Evolutionary conservation across 2,329 filamentous ascomycete genomes (phyloP).

Genomic region (Diaporthe sp.): DNA sequence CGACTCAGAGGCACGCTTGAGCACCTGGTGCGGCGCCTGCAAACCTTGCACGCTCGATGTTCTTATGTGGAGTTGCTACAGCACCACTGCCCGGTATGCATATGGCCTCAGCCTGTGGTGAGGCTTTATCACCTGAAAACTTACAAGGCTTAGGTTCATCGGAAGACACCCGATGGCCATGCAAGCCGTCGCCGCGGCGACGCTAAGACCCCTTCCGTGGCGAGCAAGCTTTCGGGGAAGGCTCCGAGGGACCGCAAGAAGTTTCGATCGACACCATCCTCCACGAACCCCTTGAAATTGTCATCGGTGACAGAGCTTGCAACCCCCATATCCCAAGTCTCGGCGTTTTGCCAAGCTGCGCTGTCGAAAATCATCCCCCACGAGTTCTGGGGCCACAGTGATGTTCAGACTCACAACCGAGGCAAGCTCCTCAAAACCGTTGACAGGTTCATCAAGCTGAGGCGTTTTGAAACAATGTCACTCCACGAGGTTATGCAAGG

Average conservation of each 20-base stretch:
- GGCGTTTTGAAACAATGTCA: slow-evolving; percentile 85
- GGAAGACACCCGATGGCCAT: not conserved
- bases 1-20: slow-evolving; percentile 75
- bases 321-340: slow-evolving; percentile 77
- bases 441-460: slow-evolving; percentile 82
- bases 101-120: slow-evolving; percentile 20
- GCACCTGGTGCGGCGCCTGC: slow-evolving; percentile 76
- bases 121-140: slow-evolving; percentile 21
- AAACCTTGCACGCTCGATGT: slow-evolving; percentile 79
- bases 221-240: slow-evolving; percentile 35
- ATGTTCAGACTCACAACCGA: slow-evolving; percentile 71
- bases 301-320: slow-evolving; percentile 75
- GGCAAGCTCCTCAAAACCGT: slow-evolving; percentile 74
- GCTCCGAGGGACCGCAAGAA: slow-evolving; percentile 34
- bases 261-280: slow-evolving; percentile 23
- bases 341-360: slow-evolving; percentile 87
- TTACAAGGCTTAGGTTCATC: slow-evolving; percentile 31
- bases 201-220: slow-evolving; percentile 28
- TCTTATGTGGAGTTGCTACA: slow-evolving; percentile 84
- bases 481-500: slow-evolving; percentile 84
- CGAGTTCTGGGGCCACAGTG: slow-evolving; percentile 78
- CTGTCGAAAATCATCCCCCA: slow-evolving; percentile 80
- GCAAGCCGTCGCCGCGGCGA: slow-evolving; percentile 16
- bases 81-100: slow-evolving; percentile 81
- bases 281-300: slow-evolving; percentile 51